phyloP scores from a whole-genome alignment of 2,329 filamentous ascomycete species.

The Fusarium sp. region DNA sequence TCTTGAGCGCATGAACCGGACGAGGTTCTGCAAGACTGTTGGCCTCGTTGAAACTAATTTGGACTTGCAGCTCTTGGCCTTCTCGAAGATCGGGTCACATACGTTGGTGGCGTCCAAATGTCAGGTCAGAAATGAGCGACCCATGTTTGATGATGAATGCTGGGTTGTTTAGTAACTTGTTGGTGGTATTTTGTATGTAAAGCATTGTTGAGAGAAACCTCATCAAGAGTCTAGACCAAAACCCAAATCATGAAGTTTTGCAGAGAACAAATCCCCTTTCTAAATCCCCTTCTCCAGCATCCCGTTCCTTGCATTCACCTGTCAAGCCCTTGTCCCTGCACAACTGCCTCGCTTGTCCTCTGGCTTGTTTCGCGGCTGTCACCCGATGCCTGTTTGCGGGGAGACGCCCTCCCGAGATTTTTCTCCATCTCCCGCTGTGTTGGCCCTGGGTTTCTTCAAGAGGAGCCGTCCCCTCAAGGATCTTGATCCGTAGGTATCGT shows the following conservation, averaged over 20 bases:
- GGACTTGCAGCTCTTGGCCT: constrained; percentile 1
- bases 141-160: background rate
- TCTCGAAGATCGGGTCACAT: background rate
- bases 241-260: constrained; percentile 1
- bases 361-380: background rate
- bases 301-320: background rate
- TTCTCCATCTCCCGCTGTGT: background rate
- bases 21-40: background rate
- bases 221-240: background rate
- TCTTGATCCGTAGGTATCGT: background rate
- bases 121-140: background rate
- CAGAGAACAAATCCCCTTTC: no score
- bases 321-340: background rate
- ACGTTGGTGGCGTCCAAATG: constrained; percentile 6
- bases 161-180: background rate
- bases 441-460: background rate
- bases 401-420: background rate
- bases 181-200: no score
- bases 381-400: constrained; percentile 7
- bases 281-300: background rate
- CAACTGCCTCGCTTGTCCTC: background rate
- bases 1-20: no score
- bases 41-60: constrained; percentile 2
- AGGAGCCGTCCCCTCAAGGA: background rate
- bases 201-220: background rate